These are phyloP conservation scores for Cyberlindnera samutprakarnensis DNA, from an alignment of 805 yeast genomes.

Conservation along the genomic window DNA sequence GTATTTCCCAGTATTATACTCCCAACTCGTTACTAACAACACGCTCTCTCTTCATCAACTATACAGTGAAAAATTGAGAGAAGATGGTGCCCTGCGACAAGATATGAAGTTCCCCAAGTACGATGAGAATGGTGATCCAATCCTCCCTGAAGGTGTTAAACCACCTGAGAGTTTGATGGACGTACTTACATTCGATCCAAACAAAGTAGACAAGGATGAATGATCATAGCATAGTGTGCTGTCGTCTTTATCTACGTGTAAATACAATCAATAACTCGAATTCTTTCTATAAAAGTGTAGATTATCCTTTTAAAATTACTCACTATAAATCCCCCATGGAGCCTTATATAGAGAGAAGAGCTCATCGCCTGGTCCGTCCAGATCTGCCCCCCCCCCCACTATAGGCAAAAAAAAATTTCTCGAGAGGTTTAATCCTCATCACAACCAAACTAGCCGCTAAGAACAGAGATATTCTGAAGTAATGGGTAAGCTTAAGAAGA, in stretches of 20 bases:
- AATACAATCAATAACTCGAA: too few species aligned
- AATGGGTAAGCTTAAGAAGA: conserved; percentile 78
- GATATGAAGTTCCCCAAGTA: conserved; percentile 53
- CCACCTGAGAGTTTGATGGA: conserved; percentile 5
- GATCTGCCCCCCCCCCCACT: too few species aligned
- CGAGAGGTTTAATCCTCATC: too few species aligned
- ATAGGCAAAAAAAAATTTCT: too few species aligned
- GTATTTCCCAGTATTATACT: conserved; percentile 20
- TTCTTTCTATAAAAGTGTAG: too few species aligned
- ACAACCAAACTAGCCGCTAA: too few species aligned
- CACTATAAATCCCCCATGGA: too few species aligned
- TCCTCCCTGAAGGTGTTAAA: conserved; percentile 18
- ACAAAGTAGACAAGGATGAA: not conserved
- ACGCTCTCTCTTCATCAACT: too few species aligned
- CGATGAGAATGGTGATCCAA: conserved; percentile 35
- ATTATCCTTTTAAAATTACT: too few species aligned
- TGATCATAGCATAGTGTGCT: too few species aligned
- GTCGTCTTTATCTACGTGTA: too few species aligned
- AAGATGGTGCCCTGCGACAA: conserved; percentile 56
- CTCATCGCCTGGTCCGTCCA: not conserved
- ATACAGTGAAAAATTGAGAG: conserved; percentile 48
- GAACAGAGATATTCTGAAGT: too few species aligned
- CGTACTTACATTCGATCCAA: not conserved
- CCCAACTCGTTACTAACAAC: conserved; percentile 4
- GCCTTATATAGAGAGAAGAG: not conserved